Evolutionary conservation across 768 basidiomycete species (phyloP).

Genomic region (Termitomyces sp.): DNA sequence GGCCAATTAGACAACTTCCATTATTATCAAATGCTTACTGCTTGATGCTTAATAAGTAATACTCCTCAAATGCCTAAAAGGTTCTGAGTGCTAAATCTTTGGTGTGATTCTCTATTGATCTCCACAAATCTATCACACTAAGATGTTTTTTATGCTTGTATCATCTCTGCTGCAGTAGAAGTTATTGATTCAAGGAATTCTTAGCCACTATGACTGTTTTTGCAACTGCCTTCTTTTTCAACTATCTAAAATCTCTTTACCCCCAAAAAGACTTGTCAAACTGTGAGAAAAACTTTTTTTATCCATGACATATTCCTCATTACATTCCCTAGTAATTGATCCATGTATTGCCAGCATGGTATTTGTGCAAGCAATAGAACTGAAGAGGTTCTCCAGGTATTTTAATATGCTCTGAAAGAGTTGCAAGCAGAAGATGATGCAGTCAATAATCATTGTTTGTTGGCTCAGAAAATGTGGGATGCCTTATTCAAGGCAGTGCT

Average conservation of each 20-base stretch:
- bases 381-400: slow-evolving; percentile 53
- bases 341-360: slow-evolving; percentile 55
- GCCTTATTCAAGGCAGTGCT: slow-evolving; percentile 57
- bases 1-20: background rate
- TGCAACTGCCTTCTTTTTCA: slow-evolving; percentile 28
- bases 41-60: too few relatives aligned
- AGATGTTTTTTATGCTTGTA: background rate
- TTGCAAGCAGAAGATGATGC: slow-evolving; percentile 25
- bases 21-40: too few relatives aligned
- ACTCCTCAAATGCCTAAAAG: background rate
- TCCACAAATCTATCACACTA: background rate
- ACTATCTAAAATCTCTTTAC: slow-evolving; percentile 40
- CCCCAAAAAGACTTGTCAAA: slow-evolving; percentile 22
- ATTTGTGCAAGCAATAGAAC: slow-evolving; percentile 56
- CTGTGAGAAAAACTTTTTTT: slow-evolving; percentile 7
- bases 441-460: slow-evolving; percentile 30
- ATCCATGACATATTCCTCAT: background rate
- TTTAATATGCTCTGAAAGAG: slow-evolving; percentile 43
- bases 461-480: slow-evolving; percentile 56
- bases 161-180: background rate
- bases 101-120: background rate
- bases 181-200: background rate
- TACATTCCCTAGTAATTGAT: slow-evolving; percentile 20
- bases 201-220: slow-evolving; percentile 9
- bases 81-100: background rate